Base-by-base conservation (phyloP, 139 green algal genomes). In the Ostreobium quekettii region DNA sequence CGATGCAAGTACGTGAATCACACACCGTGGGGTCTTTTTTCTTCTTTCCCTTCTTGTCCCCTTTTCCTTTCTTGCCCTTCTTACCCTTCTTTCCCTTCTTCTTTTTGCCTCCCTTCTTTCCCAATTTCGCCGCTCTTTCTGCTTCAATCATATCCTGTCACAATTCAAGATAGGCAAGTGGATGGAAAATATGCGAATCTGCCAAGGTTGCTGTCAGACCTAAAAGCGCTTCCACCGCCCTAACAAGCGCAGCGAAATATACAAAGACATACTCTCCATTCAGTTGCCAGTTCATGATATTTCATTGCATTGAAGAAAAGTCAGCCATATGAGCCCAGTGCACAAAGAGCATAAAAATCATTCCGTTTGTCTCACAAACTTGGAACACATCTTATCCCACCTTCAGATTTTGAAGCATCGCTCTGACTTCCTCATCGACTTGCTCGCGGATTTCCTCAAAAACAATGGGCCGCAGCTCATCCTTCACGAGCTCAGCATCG, bases 401-500 rank as follows among this genome's bases (percentile, higher is more conserved):
- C 80, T 93, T 92, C 33, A 97, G 83, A 75, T 92, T 96, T 60
- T 85, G 48, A 38, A 97, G 82, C 75, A 95, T 80, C 26, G 83
- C 72, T 3, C 80, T 70, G 86, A 95, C 94, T 78, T 96, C 89
- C 6, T 85, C 81, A 64, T 96, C 90, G 36, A 92, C 87, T 78
- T 87, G 76, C 48, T 71, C 48, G 22, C 91, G 78, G 42, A 97
- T 77, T 74, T 95, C 83, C 76, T 97, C 91, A 75, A 93, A 92
- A 37, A 97, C 90, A n/a, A 91, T 76, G 1, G 88, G 88, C 57
- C 90, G 78, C 75, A 96, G 68, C 78, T 89, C 85, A 24, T 86
- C 87, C 61, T 92, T 90, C 1, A 94, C 77, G 71, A 96, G 80
- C 73, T 89, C 87, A 0, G 66, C 24, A 49, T 91, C 86, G 60